These are phyloP conservation scores for Ustilago trichophora DNA, from an alignment of 1,284 basidiomycete genomes.

Conservation along the genomic window DNA sequence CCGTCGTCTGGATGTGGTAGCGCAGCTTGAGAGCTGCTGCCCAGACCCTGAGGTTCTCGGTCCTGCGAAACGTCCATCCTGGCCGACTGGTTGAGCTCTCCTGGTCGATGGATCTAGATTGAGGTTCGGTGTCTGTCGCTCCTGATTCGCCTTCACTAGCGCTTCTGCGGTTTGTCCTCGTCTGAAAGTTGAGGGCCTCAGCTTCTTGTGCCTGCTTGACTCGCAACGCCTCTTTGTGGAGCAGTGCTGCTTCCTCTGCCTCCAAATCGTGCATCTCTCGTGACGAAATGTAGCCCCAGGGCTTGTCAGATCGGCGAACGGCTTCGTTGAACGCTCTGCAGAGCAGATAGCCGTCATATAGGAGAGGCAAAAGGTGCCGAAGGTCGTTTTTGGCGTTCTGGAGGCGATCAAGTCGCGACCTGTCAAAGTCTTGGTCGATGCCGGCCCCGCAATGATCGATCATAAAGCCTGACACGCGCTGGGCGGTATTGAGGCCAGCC, in stretches of 20 bases:
- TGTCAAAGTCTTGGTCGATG: background rate
- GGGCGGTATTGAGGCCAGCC: background rate
- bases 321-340: constrained; percentile 81
- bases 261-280: constrained; percentile 74
- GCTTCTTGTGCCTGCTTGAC: constrained; percentile 66
- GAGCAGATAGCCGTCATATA: constrained; percentile 76
- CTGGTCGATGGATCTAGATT: background rate
- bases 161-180: constrained; percentile 5
- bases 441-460: constrained; percentile 22
- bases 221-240: constrained; percentile 13
- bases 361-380: constrained; percentile 7
- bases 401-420: constrained; percentile 10
- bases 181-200: constrained; percentile 61
- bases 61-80: constrained; percentile 50
- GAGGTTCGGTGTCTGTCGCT: background rate
- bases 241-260: constrained; percentile 68
- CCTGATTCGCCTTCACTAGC: constrained; percentile 1
- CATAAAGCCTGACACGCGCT: constrained; percentile 18
- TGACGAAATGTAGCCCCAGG: constrained; percentile 84
- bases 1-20: constrained; percentile 42
- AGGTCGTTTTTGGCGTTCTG: constrained; percentile 3
- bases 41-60: constrained; percentile 52
- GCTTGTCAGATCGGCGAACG: constrained; percentile 79
- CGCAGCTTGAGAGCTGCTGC: constrained; percentile 46
- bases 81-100: constrained; percentile 8